A percentile compares a stretch with the other conserved stretches of the same genome.
These are phyloP conservation scores for Digitaria exilis DNA, from an alignment of 202 grass and related monocot species.

Conservation along the genomic window DNA sequence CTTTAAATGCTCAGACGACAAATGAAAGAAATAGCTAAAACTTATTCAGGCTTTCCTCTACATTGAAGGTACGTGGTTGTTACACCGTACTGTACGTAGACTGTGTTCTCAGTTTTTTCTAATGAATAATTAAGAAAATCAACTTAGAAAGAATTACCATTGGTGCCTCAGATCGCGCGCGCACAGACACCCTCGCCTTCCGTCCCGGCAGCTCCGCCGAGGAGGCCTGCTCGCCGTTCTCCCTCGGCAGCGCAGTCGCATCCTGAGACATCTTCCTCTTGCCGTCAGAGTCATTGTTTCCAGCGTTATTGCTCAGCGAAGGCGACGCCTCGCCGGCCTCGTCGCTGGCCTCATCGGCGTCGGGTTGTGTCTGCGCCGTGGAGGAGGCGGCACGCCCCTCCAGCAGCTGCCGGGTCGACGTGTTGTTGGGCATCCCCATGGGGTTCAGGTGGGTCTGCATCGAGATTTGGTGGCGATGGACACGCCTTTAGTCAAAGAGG, in stretches of 20 bases:
- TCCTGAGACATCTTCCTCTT: conserved; percentile 16
- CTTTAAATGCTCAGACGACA: neutral
- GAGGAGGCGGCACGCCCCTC: conserved; percentile 15
- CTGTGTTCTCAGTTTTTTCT: neutral
- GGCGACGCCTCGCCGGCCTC: neutral
- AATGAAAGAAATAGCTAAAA: neutral
- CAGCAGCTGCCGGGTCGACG: conserved; percentile 34
- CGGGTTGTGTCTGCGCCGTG: neutral
- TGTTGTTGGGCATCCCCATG: neutral
- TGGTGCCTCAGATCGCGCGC: conserved; percentile 76
- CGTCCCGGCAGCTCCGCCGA: conserved; percentile 42
- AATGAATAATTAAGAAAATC: neutral
- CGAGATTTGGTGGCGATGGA: conserved; percentile 41
- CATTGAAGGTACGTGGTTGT: neutral
- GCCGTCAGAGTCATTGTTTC: conserved; percentile 17
- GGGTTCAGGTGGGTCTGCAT: conserved; percentile 43
- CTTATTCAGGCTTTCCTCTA: neutral
- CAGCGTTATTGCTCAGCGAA: too few relatives aligned
- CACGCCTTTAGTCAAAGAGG: conserved; percentile 42
- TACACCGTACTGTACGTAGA: neutral
- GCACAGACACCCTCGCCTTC: conserved; percentile 87
- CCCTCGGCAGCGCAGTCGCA: conserved; percentile 5
- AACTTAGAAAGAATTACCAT: conserved; percentile 50
- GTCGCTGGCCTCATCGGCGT: conserved; percentile 7
- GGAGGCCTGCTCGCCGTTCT: conserved; percentile 34